Evolutionary conservation across 2,329 filamentous ascomycete species (phyloP).

Genomic region (Fusarium sp.): DNA sequence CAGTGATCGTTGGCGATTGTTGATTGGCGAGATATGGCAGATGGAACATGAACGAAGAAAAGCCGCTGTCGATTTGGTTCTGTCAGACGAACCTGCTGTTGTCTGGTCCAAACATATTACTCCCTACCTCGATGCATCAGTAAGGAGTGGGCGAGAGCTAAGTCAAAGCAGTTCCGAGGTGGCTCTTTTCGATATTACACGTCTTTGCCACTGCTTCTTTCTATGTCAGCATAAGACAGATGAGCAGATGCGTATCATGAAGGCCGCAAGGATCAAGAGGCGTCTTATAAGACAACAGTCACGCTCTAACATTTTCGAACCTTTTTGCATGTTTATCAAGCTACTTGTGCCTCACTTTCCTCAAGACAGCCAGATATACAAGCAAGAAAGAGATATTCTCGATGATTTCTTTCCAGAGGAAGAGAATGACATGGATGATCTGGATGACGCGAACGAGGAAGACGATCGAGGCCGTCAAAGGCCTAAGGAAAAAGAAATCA

Average conservation of each 20-base stretch:
- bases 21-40: constrained; percentile 50
- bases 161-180: constrained; percentile 19
- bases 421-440: constrained; percentile 12
- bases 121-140: constrained; percentile 35
- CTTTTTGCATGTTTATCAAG: constrained; percentile 49
- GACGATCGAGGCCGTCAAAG: constrained; percentile 42
- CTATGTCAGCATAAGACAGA: constrained; percentile 45
- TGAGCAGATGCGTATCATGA: constrained; percentile 34
- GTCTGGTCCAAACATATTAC: constrained; percentile 39
- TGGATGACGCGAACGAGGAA: constrained; percentile 33
- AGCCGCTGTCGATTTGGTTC: constrained; percentile 44
- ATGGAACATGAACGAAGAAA: constrained; percentile 48
- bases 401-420: constrained; percentile 36
- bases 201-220: constrained; percentile 50
- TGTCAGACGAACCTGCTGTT: constrained; percentile 25
- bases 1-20: constrained; percentile 49
- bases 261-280: constrained; percentile 31
- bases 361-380: constrained; percentile 51
- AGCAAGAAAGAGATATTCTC: constrained; percentile 30
- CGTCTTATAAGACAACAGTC: constrained; percentile 17
- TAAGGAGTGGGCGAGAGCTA: constrained; percentile 24
- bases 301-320: constrained; percentile 30
- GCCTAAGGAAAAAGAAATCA: constrained; percentile 52
- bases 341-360: constrained; percentile 48
- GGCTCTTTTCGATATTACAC: constrained; percentile 49